Conservation (phyloP, 768 basidiomycete genomes). For the Omphalotus guepiniiformis region DNA sequence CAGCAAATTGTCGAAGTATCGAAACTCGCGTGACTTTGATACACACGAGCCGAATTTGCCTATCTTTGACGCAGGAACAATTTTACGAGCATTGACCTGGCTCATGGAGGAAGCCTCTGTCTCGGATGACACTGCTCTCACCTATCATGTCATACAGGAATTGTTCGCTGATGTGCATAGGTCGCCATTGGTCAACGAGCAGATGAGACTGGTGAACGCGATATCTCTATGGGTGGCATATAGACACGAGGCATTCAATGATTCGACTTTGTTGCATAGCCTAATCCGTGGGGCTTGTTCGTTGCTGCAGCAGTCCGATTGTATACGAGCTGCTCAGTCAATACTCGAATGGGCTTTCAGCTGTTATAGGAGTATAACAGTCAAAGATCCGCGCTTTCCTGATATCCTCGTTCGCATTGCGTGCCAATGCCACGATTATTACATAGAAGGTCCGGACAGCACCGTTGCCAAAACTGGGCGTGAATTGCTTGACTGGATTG, state of each 20-base stretch:
- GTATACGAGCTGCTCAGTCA: slow-evolving; percentile 66
- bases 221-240: slow-evolving; percentile 72
- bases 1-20: slow-evolving; percentile 46
- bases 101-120: slow-evolving; percentile 38
- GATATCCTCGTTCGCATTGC: slow-evolving; percentile 69
- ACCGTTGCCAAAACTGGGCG: slow-evolving; percentile 31
- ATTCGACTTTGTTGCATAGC: slow-evolving; percentile 58
- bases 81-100: slow-evolving; percentile 61
- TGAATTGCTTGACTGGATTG: slow-evolving; percentile 62
- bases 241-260: slow-evolving; percentile 42
- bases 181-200: slow-evolving; percentile 79
- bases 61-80: slow-evolving; percentile 40
- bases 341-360: slow-evolving; percentile 75
- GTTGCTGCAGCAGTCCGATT: slow-evolving; percentile 63
- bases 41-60: slow-evolving; percentile 68
- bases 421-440: slow-evolving; percentile 54
- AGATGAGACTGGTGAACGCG: slow-evolving; percentile 68
- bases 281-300: slow-evolving; percentile 65
- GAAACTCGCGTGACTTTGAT: slow-evolving; percentile 41
- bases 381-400: slow-evolving; percentile 51
- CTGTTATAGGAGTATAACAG: slow-evolving; percentile 36
- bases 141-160: slow-evolving; percentile 74
- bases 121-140: slow-evolving; percentile 49
- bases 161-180: slow-evolving; percentile 64
- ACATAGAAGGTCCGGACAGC: slow-evolving; percentile 25